Percentiles rank a stretch among this genome's conserved stretches.
phyloP scores from a whole-genome alignment of 2,329 filamentous ascomycete genomes.

The Ascomycota sp. region DNA sequence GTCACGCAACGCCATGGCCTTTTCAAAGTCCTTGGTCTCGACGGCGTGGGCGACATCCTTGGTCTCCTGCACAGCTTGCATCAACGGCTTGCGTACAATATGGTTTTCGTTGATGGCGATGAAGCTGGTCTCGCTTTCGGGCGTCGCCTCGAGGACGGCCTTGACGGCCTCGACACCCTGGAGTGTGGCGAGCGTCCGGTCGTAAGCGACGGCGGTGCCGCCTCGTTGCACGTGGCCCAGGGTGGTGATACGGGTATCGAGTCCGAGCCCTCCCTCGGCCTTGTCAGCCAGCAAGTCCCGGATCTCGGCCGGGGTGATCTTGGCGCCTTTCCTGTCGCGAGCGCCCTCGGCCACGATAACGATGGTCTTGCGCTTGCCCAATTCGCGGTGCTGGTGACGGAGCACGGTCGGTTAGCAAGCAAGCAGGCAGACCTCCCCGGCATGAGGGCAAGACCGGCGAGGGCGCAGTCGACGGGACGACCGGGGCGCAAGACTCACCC shows the following conservation, averaged over 20 bases:
- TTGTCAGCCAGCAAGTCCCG: conserved; percentile 71
- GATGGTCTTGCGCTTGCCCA: conserved; percentile 93
- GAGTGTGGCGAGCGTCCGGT: conserved; percentile 78
- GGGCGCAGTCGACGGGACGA: not conserved
- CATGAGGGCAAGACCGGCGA: conserved; percentile 1
- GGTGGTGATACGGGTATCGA: conserved; percentile 88
- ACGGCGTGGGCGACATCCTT: conserved; percentile 71
- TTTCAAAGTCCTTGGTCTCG: conserved; percentile 64
- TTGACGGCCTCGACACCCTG: conserved; percentile 91
- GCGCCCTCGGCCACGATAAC: conserved; percentile 95
- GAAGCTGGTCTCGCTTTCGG: conserved; percentile 77
- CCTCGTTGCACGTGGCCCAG: conserved; percentile 95
- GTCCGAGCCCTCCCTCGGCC: conserved; percentile 41
- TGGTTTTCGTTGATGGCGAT: conserved; percentile 98
- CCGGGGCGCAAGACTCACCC: no score
- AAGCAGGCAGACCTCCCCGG: no score
- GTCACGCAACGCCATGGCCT: conserved; percentile 74
- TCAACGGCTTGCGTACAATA: conserved; percentile 73
- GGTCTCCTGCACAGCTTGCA: conserved; percentile 74
- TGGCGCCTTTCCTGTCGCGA: conserved; percentile 63
- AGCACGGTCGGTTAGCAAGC: no score
- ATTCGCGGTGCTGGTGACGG: conserved; percentile 71
- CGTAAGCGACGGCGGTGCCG: conserved; percentile 79
- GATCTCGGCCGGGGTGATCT: conserved; percentile 63
- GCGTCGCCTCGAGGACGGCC: conserved; percentile 73